Conservation (phyloP, 345 rosid genomes). For the Salix arbutifolia region DNA sequence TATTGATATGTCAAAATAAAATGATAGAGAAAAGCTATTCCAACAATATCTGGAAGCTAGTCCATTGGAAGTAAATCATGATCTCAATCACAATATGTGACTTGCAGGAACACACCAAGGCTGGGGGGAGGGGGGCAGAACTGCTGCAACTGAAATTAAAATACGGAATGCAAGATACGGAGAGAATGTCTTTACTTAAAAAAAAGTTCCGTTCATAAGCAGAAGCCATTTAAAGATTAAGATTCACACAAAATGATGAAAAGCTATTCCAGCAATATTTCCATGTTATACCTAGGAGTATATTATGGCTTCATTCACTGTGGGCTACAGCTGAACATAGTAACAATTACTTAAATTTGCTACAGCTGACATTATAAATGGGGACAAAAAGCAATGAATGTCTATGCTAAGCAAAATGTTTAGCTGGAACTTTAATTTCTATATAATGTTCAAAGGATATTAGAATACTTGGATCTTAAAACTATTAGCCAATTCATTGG, state of each 20-base stretch:
- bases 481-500: neutral
- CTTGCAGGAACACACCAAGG: neutral
- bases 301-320: neutral
- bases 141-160: neutral
- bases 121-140: neutral
- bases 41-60: slow-evolving; percentile 8
- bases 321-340: neutral
- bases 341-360: neutral
- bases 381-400: neutral
- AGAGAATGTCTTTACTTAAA: neutral
- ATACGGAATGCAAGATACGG: neutral
- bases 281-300: neutral
- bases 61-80: neutral
- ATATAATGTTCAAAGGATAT: neutral
- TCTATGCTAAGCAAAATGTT: neutral
- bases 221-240: neutral
- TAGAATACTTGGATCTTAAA: neutral
- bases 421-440: neutral
- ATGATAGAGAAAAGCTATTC: neutral
- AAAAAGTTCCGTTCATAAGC: neutral
- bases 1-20: neutral
- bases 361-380: neutral
- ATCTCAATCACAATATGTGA: neutral
- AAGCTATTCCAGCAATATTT: neutral
- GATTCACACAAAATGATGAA: neutral